A percentile compares a stretch with the other conserved stretches of the same genome.
Evolutionary conservation across 1,139 yeast genomes (phyloP).

Genomic region (Blastobotrys proliferans): DNA sequence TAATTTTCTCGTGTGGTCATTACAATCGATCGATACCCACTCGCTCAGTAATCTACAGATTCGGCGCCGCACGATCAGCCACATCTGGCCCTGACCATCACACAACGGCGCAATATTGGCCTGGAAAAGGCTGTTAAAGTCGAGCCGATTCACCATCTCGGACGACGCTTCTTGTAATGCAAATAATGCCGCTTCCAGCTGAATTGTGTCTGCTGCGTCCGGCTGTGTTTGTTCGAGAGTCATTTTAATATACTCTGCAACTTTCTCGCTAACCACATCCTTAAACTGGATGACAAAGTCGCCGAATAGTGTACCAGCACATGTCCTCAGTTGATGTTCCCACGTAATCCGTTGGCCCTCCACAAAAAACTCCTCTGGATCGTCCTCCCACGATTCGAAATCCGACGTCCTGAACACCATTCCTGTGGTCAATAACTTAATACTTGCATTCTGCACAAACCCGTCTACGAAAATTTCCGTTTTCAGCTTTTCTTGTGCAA

Average conservation of each 20-base stretch:
- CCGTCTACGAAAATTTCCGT: conserved; percentile 55
- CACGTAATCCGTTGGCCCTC: conserved; percentile 75
- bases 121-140: conserved; percentile 57
- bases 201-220: conserved; percentile 1
- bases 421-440: conserved; percentile 66
- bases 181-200: conserved; percentile 46
- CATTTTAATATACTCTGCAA: conserved; percentile 28
- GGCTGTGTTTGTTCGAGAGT: not conserved
- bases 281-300: conserved; percentile 67
- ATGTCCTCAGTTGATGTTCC: conserved; percentile 82
- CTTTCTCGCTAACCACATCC: conserved; percentile 54
- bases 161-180: conserved; percentile 75
- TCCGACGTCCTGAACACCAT: conserved; percentile 70
- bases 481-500: conserved; percentile 51
- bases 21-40: conserved; percentile 71
- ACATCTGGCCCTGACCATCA: conserved; percentile 1
- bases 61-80: conserved; percentile 67
- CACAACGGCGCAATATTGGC: conserved; percentile 55
- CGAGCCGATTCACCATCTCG: conserved; percentile 58
- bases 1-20: conserved; percentile 52
- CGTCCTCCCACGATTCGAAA: conserved; percentile 72
- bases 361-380: conserved; percentile 90
- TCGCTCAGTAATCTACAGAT: conserved; percentile 71
- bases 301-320: conserved; percentile 81
- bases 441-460: conserved; percentile 55